Percentiles rank a stretch among this genome's conserved stretches.
Evolutionary conservation across 2,329 filamentous ascomycete genomes (phyloP).

Genomic region (Ophiocordyceps unilateralis): DNA sequence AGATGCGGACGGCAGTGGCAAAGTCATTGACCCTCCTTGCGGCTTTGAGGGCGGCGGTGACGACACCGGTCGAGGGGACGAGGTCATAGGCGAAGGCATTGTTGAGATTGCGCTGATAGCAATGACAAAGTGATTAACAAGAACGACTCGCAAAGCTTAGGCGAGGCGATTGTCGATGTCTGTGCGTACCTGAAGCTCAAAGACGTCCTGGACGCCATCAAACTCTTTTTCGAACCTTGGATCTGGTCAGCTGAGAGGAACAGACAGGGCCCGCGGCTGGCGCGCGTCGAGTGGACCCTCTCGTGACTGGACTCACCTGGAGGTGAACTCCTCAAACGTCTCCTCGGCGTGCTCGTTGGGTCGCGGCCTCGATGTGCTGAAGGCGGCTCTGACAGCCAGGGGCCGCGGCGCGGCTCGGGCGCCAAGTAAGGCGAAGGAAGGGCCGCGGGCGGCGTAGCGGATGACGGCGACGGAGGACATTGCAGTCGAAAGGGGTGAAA

Average conservation of each 20-base stretch:
- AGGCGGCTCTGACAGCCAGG: conserved; percentile 24
- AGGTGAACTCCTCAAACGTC: conserved; percentile 97
- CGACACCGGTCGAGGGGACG: conserved; percentile 81
- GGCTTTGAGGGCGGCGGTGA: conserved; percentile 80
- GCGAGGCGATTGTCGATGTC: not conserved
- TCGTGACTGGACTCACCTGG: conserved; percentile 49
- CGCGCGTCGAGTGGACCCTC: too few species aligned
- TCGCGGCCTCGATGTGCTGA: conserved; percentile 44
- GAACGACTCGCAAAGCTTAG: too few species aligned
- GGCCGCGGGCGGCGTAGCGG: conserved; percentile 53
- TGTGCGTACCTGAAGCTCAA: conserved; percentile 81
- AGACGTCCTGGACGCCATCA: conserved; percentile 91
- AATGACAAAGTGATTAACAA: not conserved
- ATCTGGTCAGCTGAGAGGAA: not conserved
- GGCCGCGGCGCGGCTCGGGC: conserved; percentile 41
- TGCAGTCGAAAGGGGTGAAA: conserved; percentile 14
- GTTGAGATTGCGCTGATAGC: conserved; percentile 68
- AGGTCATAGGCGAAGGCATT: conserved; percentile 99
- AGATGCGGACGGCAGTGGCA: conserved; percentile 93
- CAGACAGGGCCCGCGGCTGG: too few species aligned
- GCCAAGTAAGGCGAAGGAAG: conserved; percentile 45
- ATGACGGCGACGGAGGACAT: conserved; percentile 55
- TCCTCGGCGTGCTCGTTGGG: conserved; percentile 65
- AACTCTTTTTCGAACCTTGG: conserved; percentile 98
- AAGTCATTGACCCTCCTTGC: conserved; percentile 96